Base-by-base conservation (phyloP, 768 basidiomycete genomes). In the Tremella mesenterica region DNA sequence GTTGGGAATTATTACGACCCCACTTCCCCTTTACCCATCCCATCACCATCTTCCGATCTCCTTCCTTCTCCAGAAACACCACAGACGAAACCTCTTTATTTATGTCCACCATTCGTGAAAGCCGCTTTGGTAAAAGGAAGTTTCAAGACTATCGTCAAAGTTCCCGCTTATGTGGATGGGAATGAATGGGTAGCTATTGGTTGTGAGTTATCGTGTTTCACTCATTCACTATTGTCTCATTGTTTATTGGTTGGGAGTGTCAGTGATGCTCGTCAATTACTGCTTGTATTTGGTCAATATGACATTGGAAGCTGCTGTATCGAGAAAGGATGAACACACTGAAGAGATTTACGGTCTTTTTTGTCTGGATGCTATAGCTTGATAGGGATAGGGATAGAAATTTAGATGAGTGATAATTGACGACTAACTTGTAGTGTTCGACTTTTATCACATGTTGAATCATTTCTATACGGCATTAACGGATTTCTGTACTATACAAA, bases 111-210 rank as follows among this genome's bases (percentile, higher is more conserved):
- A 2, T 97, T 97, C 72, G 88, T 86, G 51, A 91, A 93, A 63
- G 85, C 90, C 1, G 89, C 93, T 0, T 80, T 97, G 39, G 92
- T 97, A 54, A 96, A 93, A 73, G 93, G 93, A 21, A 95, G 91
- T 75, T 96, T 95, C 78, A 96, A 93, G 77, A 95, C 91, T 2
- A 96, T 97, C 65, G 91, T 96, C 53, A 86, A 90, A 75, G 79
- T 90, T 50, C 93, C 93, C 6, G 95, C 93, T 72, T 95, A 92
- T 63, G 85, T 88, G 26, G 89, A 93, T 69, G 84, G 88, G 53
- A 92, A 89, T 80, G 91, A 95, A 70, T 95, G 91, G 91, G 91
- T 93, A 26, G 91, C 90, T 10, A 85, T 90, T 38, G 93, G 93
- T 66, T 81, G 91, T 93, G 64, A 69, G 84, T 80, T 34, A 13